Base-by-base conservation (phyloP, 2,329 filamentous ascomycete genomes). In the Talaromyces sp. region DNA sequence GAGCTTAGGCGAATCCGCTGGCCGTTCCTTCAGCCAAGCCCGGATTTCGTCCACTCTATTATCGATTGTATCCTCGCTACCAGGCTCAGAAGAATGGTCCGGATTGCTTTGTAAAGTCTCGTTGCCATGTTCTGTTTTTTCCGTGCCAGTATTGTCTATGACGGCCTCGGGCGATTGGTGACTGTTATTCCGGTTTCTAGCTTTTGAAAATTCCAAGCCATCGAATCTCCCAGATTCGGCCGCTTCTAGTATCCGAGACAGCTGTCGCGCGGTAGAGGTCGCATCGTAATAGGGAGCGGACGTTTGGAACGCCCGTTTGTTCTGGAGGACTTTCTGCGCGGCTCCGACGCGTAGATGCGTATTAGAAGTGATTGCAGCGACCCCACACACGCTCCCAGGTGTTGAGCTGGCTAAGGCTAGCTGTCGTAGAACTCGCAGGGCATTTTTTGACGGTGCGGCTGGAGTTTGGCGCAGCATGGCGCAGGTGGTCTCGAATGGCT, bases 151-250 rank as follows among this genome's bases (percentile, higher is more conserved):
- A 25, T 19, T 25, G 22, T 25, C 9, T 19, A 17, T 10, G 28
- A 13, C 27, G 28, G 8, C 25, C 49, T 9, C 49, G 4, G 8
- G 27, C 49, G 25, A 27, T 27, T 27, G 27, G 49, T 13, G 28
- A 53, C 15, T 39, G 28, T 56, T 63, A 27, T 25, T 63, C 57
- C 36, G 63, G 55, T 28, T 64, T 65, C 55, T 63, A 64, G 51
- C 62, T 53, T 73, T 75, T 65, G 74, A 66, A 22, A 74, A 74
- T 10, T 72, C 73, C 54, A 78, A 55, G 0, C 76, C 74, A 60
- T 73, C 70, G 49, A 78, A 78, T 25, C 79, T 75, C 1, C 76
- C 77, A 2, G 74, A 73, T 62, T 79, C 78, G 2, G 78, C 77
- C 3, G 76, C 75, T 54, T 77, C 76, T 64, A 79, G 75, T 75